Base-by-base conservation (phyloP, 106 monocot genomes). In the Narthecium ossifragum region DNA sequence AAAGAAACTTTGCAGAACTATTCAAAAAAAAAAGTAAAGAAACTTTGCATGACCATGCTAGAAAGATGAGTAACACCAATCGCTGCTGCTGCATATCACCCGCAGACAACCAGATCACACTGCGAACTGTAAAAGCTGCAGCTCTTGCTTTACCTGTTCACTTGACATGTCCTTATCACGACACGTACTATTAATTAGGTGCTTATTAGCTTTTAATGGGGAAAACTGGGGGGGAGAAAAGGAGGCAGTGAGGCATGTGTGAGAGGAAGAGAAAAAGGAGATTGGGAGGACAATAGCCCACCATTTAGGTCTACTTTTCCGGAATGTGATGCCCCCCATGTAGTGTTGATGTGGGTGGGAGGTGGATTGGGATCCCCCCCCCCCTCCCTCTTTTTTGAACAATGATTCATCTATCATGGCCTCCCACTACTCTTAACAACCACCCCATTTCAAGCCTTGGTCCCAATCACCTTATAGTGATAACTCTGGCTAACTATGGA, bases 321-420 rank as follows among this genome's bases (percentile, higher is more conserved):
- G n/a, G n/a, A 14, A 31, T 27, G 14, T 67, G 46, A 56, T 57
- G 32, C 56, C 41, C 46, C 10, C 30, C 53, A 54, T 29, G 51
- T 2, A 34, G 20, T 21, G 29, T 27, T 31, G 57, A 9, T 33
- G 57, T 17, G 28, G 32, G 57, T 57, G 57, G 34, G 34, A 34
- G 32, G 57, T 57, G 57, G 34, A 21, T 20, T 57, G 57, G 34
- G 31, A 57, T 55, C 55, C 31, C 48, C 22, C 30, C 49, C 21
- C 33, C 23, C 26, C 34, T 28, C 31, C 8, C 23, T 30, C n/a
- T 18, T 55, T 62, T 67, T 74, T 62, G 31, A 37, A 49, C 61
- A 74, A 68, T 62, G 74, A 67, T 74, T 68, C 20, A 67, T 38
- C 38, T 55, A 74, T 62, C 74, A 74, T 68, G 61, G 67, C 55